phyloP scores from a whole-genome alignment of 352 stramenopile genomes.

The Phytophthora hybrid region DNA sequence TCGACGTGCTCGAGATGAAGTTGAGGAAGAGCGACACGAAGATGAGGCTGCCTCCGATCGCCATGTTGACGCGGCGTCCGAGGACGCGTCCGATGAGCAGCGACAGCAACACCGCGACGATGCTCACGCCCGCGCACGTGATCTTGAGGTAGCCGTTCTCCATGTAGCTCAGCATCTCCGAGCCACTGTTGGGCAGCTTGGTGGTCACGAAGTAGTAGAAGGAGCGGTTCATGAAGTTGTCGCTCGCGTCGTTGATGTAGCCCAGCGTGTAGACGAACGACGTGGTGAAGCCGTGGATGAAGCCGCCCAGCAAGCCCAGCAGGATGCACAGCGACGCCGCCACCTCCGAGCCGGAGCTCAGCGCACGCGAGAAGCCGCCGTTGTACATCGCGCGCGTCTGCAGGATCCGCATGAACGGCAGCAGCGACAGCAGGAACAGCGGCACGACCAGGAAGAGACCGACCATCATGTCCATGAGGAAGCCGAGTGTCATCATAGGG shows the following conservation, averaged over 20 bases:
- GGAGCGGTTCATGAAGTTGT: conserved; percentile 83
- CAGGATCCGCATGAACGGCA: conserved; percentile 89
- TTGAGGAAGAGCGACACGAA: conserved; percentile 62
- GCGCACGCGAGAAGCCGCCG: conserved; percentile 78
- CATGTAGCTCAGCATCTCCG: conserved; percentile 59
- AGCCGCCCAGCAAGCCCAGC: conserved; percentile 76
- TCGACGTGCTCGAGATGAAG: conserved; percentile 60
- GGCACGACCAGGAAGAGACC: conserved; percentile 83
- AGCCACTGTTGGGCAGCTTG: conserved; percentile 41
- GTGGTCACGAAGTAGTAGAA: conserved; percentile 72
- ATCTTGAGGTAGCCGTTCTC: conserved; percentile 68
- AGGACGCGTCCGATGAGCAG: conserved; percentile 68
- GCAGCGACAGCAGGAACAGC: conserved; percentile 74
- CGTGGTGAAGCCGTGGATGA: conserved; percentile 80
- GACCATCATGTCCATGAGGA: conserved; percentile 89
- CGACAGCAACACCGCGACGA: conserved; percentile 60
- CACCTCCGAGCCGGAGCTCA: conserved; percentile 85
- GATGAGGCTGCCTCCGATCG: conserved; percentile 60
- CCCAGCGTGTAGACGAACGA: conserved; percentile 76
- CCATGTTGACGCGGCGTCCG: conserved; percentile 69
- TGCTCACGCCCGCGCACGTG: conserved; percentile 55
- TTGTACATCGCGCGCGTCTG: conserved; percentile 91
- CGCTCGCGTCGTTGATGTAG: conserved; percentile 76
- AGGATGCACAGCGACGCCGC: conserved; percentile 83
- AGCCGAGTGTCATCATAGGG: conserved; percentile 77